Conservation (phyloP, 371 early-diverging fungal species). For the Cokeromyces recurvatus region DNA sequence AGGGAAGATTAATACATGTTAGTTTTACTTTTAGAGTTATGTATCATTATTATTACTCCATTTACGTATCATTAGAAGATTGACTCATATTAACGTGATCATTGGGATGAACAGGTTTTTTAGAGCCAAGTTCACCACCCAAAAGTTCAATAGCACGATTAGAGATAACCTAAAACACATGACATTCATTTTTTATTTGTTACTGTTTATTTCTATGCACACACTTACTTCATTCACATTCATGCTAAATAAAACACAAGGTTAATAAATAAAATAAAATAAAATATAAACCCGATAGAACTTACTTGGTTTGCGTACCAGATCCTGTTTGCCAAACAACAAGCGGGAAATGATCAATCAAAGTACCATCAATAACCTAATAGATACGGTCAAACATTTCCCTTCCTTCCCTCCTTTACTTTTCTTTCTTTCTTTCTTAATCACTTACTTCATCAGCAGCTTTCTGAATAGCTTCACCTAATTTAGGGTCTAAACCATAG, state of each 20-base stretch:
- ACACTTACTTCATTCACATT: constrained; percentile 66
- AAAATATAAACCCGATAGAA: no score
- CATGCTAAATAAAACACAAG: constrained; percentile 45
- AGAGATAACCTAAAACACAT: constrained; percentile 57
- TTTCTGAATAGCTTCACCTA: constrained; percentile 74
- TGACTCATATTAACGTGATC: constrained; percentile 91
- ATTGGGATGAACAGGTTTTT: constrained; percentile 86
- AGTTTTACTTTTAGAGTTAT: background rate
- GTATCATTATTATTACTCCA: background rate
- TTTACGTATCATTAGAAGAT: constrained; percentile 82
- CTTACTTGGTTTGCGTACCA: constrained; percentile 88
- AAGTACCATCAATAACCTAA: constrained; percentile 73
- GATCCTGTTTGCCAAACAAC: constrained; percentile 89
- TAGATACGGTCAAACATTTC: constrained; percentile 2
- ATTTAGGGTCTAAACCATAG: constrained; percentile 59
- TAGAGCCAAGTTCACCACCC: constrained; percentile 78
- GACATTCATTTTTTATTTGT: background rate
- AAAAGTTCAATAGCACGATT: constrained; percentile 89
- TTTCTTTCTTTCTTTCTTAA: background rate
- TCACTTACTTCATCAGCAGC: constrained; percentile 65
- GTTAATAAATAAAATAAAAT: background rate
- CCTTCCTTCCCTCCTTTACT: no score
- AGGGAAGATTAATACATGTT: no score
- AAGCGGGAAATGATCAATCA: constrained; percentile 82
- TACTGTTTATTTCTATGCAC: background rate